Conservation (phyloP, 2,329 filamentous ascomycete species). For the Ceratocystis destructans region DNA sequence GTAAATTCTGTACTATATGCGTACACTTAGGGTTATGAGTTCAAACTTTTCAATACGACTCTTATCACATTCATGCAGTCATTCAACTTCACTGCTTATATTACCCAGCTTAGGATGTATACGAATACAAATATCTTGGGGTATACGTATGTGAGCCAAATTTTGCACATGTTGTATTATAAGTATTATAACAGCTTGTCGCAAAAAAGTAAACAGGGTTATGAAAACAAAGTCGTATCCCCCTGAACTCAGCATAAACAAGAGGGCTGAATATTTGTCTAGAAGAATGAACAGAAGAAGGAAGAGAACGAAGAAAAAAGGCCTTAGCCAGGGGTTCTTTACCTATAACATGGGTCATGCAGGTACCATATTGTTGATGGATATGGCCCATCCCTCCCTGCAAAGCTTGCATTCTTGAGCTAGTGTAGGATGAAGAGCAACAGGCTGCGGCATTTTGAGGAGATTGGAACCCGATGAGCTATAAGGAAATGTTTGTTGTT, state of each 20-base stretch:
- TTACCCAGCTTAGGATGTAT: background rate
- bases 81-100: too few relatives aligned
- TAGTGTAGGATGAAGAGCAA: background rate
- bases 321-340: background rate
- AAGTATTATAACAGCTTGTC: background rate
- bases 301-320: background rate
- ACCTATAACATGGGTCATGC: background rate
- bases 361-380: constrained; percentile 6
- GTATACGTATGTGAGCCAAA: background rate
- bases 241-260: constrained; percentile 1
- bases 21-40: too few relatives aligned
- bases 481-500: background rate
- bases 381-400: background rate
- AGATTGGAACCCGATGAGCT: background rate
- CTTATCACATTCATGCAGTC: too few relatives aligned
- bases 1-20: too few relatives aligned
- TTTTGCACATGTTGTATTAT: background rate
- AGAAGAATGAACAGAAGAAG: constrained; percentile 4
- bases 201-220: background rate
- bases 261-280: constrained; percentile 1
- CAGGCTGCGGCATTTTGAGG: background rate
- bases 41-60: too few relatives aligned
- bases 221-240: background rate
- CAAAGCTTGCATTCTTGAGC: background rate
- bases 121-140: background rate